A percentile compares a stretch with the other conserved stretches of the same genome.
phyloP scores from a whole-genome alignment of 2,329 filamentous ascomycete species.

The Arthrobotrys pseudoclavata region DNA sequence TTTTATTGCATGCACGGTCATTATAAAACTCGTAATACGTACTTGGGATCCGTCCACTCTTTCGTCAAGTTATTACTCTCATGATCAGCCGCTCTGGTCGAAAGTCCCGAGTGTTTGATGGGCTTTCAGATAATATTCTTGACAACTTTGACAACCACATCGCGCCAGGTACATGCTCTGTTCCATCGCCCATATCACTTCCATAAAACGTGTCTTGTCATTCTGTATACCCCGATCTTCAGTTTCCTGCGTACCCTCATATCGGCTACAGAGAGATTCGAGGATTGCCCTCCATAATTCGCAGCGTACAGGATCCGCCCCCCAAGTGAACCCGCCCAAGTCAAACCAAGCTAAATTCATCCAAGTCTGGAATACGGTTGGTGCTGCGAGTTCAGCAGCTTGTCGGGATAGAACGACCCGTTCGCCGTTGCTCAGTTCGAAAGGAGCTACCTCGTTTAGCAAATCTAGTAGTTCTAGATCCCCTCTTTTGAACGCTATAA shows the following conservation, averaged over 20 bases:
- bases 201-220: constrained; percentile 1
- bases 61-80: not conserved
- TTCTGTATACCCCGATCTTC: not conserved
- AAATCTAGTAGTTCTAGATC: constrained; percentile 7
- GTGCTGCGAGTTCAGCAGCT: constrained; percentile 13
- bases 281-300: constrained; percentile 18
- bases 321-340: not conserved
- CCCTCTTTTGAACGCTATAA: constrained; percentile 29
- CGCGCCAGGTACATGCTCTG: constrained; percentile 3
- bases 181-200: constrained; percentile 4
- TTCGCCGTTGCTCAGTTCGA: not conserved
- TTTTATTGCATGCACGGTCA: not conserved
- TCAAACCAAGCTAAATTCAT: constrained; percentile 26
- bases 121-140: constrained; percentile 1
- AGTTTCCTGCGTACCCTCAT: not conserved
- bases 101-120: not conserved
- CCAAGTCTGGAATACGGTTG: constrained; percentile 13
- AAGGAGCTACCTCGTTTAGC: not conserved
- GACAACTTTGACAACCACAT: constrained; percentile 16
- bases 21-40: not conserved
- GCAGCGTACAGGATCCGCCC: constrained; percentile 5
- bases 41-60: not conserved
- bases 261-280: not conserved
- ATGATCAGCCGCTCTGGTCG: not conserved
- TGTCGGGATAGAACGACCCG: constrained; percentile 18